Percentiles rank a stretch among this genome's conserved stretches.
Conservation (phyloP, 2,329 filamentous ascomycete genomes). For the Verticillium klebahnii region DNA sequence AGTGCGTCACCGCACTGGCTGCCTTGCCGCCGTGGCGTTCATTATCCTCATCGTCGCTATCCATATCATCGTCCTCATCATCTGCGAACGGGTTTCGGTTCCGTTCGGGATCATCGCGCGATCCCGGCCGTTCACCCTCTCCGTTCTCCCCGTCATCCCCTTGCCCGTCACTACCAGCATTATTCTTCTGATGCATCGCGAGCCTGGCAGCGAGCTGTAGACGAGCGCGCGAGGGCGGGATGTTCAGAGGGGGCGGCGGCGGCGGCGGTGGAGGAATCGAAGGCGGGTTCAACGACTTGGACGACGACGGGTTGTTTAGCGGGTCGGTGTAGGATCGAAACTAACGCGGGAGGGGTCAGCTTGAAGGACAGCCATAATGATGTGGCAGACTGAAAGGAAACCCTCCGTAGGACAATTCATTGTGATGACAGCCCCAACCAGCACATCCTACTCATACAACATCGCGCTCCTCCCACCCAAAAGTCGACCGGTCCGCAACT, state of each 20-base stretch:
- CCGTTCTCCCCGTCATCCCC: conserved; percentile 33
- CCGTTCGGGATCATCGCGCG: conserved; percentile 16
- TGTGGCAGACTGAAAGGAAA: neutral
- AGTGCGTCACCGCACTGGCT: conserved; percentile 21
- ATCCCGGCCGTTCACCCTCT: conserved; percentile 22
- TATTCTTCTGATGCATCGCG: conserved; percentile 67
- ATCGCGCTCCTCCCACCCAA: neutral
- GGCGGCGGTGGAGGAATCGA: conserved; percentile 56
- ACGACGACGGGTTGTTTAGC: conserved; percentile 40
- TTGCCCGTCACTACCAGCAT: conserved; percentile 36
- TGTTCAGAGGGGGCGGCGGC: conserved; percentile 74
- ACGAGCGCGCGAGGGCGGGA: conserved; percentile 80
- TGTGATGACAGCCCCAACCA: neutral
- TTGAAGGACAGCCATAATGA: neutral
- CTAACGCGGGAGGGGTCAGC: conserved; percentile 27
- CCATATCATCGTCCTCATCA: conserved; percentile 44
- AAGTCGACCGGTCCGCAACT: neutral
- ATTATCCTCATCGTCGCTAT: conserved; percentile 49
- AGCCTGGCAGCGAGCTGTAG: conserved; percentile 87
- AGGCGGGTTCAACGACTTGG: conserved; percentile 49
- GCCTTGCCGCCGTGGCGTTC: conserved; percentile 18
- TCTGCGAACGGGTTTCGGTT: conserved; percentile 53
- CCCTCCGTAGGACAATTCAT: neutral
- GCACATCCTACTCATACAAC: neutral
- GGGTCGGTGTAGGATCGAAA: conserved; percentile 57